These are phyloP conservation scores for Laburnicola sp. DNA, from an alignment of 2,329 filamentous ascomycete genomes.

Conservation along the genomic window DNA sequence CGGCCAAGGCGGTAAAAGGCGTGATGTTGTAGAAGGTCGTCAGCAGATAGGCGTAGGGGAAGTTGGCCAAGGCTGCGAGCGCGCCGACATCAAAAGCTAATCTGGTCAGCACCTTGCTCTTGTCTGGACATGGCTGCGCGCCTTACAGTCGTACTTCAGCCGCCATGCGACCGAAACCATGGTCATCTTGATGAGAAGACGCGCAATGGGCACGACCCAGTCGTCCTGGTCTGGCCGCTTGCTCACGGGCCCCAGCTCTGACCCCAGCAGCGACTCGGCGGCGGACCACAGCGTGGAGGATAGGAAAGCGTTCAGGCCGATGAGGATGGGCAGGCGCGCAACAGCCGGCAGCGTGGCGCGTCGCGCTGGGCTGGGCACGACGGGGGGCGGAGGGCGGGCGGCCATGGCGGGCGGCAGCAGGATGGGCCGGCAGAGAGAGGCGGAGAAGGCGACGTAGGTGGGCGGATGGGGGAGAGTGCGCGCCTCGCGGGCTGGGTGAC, in stretches of 20 bases:
- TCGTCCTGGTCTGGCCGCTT: conserved; percentile 62
- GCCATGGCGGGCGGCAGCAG: neutral
- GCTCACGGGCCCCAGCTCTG: conserved; percentile 69
- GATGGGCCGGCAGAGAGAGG: neutral
- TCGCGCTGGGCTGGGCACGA: conserved; percentile 1
- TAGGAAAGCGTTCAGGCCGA: conserved; percentile 62
- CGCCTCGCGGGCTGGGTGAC: neutral
- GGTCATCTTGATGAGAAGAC: conserved; percentile 61
- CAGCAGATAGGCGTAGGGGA: conserved; percentile 76
- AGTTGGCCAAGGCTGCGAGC: conserved; percentile 66
- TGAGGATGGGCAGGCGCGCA: conserved; percentile 48
- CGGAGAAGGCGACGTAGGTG: neutral
- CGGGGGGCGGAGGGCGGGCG: neutral
- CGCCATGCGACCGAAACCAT: conserved; percentile 76
- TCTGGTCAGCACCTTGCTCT: conserved; percentile 3
- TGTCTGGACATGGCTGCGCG: neutral
- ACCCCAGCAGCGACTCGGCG: conserved; percentile 61
- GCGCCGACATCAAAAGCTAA: conserved; percentile 48
- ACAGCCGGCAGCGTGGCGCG: conserved; percentile 32
- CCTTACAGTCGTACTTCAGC: conserved; percentile 70
- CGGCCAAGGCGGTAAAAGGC: conserved; percentile 61
- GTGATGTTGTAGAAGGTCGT: conserved; percentile 75
- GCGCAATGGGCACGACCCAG: conserved; percentile 58
- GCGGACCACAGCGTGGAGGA: conserved; percentile 67
- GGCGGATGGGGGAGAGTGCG: neutral